Base-by-base conservation (phyloP, 129 eudicot genomes). In the Cynara cardunculus region DNA sequence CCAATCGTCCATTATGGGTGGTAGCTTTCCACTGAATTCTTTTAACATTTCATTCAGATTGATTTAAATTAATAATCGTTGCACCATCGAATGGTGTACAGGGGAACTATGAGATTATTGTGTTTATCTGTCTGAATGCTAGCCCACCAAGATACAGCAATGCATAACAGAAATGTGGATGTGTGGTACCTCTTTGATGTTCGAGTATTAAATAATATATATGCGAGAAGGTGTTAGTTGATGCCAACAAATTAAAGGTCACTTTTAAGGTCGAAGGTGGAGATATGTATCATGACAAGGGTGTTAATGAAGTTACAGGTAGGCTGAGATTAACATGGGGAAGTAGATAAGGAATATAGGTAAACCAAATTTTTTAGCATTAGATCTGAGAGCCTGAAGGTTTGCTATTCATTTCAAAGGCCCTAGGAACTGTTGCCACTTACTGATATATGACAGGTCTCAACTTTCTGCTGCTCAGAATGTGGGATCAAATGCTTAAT, bases 61-160 rank as follows among this genome's bases (percentile, higher is more conserved):
- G 65, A 56, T 56, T 6, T n/a, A 19, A n/a, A 56, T 56, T 3
- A 56, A 56, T 56, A 64, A 24, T 64, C 14, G 8, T 24, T 53
- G 78, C 1, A 34, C 69, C 32, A 25, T 7, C 12, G 46, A 61
- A 53, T 14, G 49, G 49, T 75, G 41, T 56, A 56, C 24, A 56
- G 65, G 65, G 65, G 65, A 56, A 56, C 24, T 56, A 56, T n/a
- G 65, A 56, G 65, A 56, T 56, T 49, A 28, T 53, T 75, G 46
- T 53, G 79, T n/a, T 75, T 53, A 28, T 75, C 65, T 73, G 35
- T 28, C 69, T 53, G 62, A 24, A 72, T 24, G 7, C 32, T 72
- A 24, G 21, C 16, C 18, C 62, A 72, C 61, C 14, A 72, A 24
- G 76, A 72, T 72, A 13, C 62, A 72, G 6, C 62, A 49, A n/a